These are phyloP conservation scores for Dactylonectria macrodidyma DNA, from an alignment of 2,329 filamentous ascomycete species.

Conservation along the genomic window DNA sequence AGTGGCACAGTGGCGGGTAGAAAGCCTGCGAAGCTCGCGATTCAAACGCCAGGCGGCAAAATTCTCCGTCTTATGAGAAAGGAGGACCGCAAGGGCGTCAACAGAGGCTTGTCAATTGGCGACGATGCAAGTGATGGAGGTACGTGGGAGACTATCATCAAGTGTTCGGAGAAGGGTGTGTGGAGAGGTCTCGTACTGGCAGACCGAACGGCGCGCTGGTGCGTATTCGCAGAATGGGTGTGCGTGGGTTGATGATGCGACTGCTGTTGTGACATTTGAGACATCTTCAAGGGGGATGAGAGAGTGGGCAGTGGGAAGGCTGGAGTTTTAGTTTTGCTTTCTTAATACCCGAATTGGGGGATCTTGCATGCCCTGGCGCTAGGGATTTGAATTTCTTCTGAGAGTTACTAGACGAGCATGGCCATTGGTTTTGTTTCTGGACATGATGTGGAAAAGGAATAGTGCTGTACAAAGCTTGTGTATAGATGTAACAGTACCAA, in stretches of 20 bases:
- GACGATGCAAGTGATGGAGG: conserved; percentile 79
- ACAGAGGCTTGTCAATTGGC: conserved; percentile 58
- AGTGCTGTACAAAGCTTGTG: conserved; percentile 23
- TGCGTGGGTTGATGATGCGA: conserved; percentile 60
- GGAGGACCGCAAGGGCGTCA: conserved; percentile 74
- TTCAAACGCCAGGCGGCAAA: conserved; percentile 94
- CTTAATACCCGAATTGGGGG: conserved; percentile 42
- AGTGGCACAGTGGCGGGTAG: conserved; percentile 69
- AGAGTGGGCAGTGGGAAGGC: conserved; percentile 24
- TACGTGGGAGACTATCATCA: conserved; percentile 92
- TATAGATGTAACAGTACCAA: conserved; percentile 29
- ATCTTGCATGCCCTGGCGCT: conserved; percentile 47
- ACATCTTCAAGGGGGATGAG: conserved; percentile 8
- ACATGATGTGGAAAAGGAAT: conserved; percentile 24
- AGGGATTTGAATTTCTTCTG: conserved; percentile 32
- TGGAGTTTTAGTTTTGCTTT: conserved; percentile 41
- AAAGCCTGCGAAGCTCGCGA: conserved; percentile 95
- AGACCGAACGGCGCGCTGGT: conserved; percentile 88
- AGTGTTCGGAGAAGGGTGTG: conserved; percentile 85
- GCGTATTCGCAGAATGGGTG: conserved; percentile 92
- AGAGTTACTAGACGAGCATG: conserved; percentile 28
- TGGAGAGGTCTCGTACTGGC: conserved; percentile 88
- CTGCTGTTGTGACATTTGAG: conserved; percentile 5
- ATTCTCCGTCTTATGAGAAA: conserved; percentile 91
- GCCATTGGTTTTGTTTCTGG: conserved; percentile 29